Percentiles rank a stretch among this genome's conserved stretches.
Evolutionary conservation across 495 filamentous ascomycete species (phyloP).

Genomic region (Lophiostoma macrostomum): DNA sequence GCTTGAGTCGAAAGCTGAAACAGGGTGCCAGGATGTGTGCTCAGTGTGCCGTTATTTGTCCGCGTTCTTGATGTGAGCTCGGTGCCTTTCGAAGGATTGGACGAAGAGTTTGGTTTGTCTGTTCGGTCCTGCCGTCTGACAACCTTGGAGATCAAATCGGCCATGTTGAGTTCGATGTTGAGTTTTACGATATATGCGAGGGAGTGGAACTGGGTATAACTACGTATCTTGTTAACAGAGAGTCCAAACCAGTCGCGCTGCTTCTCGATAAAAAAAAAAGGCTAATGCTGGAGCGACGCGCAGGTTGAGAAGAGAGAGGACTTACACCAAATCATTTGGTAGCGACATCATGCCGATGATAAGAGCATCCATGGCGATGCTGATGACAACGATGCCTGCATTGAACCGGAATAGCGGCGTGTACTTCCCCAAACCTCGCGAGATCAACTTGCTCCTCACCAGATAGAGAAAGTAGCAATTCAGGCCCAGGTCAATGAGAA

Average conservation of each 20-base stretch:
- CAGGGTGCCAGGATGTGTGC: not conserved
- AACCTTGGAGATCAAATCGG: constrained; percentile 22
- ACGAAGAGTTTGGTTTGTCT: not conserved
- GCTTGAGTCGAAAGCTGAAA: not conserved
- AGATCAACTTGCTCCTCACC: constrained; percentile 9
- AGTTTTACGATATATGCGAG: constrained; percentile 19
- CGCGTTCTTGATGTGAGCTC: not conserved
- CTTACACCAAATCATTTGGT: constrained; percentile 9
- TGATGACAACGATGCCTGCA: constrained; percentile 7
- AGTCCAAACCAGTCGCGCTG: too few species aligned
- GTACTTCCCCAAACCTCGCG: constrained; percentile 18
- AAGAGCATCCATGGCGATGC: constrained; percentile 6
- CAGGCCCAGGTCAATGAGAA: constrained; percentile 11
- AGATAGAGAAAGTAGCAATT: constrained; percentile 18
- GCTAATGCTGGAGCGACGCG: too few species aligned
- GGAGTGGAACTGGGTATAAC: constrained; percentile 17
- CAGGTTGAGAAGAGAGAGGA: not conserved
- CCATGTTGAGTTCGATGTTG: constrained; percentile 24
- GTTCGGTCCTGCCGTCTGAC: constrained; percentile 3
- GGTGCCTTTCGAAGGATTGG: not conserved
- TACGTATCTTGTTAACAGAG: not conserved
- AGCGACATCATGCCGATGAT: constrained; percentile 14
- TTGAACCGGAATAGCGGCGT: constrained; percentile 18
- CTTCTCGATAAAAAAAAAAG: too few species aligned
- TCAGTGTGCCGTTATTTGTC: not conserved